Conservation (phyloP, 345 rosid genomes). For the Aethionema arabicum region DNA sequence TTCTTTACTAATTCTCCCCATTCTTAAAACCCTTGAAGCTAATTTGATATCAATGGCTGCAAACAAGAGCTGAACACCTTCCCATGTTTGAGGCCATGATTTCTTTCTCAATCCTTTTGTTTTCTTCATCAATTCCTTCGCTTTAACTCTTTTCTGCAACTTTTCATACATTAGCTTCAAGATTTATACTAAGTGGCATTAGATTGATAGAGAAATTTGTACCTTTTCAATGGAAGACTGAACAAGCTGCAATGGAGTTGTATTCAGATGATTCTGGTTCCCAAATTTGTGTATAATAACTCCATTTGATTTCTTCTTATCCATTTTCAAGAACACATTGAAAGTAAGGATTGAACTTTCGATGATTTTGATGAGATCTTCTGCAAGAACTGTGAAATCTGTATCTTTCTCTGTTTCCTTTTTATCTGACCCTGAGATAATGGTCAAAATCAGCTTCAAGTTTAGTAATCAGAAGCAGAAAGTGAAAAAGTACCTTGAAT, state of each 20-base stretch:
- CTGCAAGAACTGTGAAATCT: conserved; percentile 50
- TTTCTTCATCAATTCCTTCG: conserved; percentile 69
- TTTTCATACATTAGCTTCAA: conserved; percentile 5
- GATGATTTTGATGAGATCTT: conserved; percentile 61
- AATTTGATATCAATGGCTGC: conserved; percentile 68
- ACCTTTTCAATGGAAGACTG: conserved; percentile 80
- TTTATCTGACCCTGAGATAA: conserved; percentile 54
- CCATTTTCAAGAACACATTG: conserved; percentile 71
- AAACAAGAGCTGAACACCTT: conserved; percentile 67
- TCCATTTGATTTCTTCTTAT: conserved; percentile 57
- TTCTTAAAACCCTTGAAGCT: conserved; percentile 63
- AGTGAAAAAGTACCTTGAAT: conserved; percentile 52
- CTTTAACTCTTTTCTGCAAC: conserved; percentile 64
- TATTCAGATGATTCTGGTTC: conserved; percentile 53
- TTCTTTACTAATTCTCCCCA: conserved; percentile 68
- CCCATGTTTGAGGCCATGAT: conserved; percentile 69
- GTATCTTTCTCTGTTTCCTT: conserved; percentile 60
- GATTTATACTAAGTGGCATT: neutral
- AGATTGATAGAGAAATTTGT: neutral
- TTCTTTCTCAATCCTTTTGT: conserved; percentile 77
- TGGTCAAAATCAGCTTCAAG: conserved; percentile 14
- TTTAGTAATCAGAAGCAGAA: conserved; percentile 18
- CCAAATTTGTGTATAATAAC: conserved; percentile 58
- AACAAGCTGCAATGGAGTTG: conserved; percentile 72
- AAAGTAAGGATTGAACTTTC: conserved; percentile 70